Conservation (phyloP, 2,329 filamentous ascomycete genomes). For the Alternaria consortialis region DNA sequence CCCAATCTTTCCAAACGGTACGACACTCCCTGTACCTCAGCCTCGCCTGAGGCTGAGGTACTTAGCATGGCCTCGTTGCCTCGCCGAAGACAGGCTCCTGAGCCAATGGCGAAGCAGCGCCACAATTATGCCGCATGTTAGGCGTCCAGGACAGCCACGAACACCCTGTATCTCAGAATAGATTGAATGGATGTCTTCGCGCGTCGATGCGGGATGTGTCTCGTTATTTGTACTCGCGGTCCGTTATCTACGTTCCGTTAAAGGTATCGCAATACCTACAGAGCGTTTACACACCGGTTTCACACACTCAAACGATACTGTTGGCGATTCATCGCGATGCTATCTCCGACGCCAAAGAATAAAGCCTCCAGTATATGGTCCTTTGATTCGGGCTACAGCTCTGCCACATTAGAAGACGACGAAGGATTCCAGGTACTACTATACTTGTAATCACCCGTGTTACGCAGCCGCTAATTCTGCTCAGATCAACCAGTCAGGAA, state of each 20-base stretch:
- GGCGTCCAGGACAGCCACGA: slow-evolving; percentile 31
- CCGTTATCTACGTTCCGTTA: background rate
- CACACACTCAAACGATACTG: background rate
- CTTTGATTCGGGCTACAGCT: slow-evolving; percentile 47
- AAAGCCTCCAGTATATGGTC: slow-evolving; percentile 43
- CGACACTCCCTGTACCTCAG: background rate
- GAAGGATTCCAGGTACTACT: slow-evolving; percentile 15
- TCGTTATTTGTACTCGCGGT: slow-evolving; percentile 10
- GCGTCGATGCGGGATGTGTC: slow-evolving; percentile 1
- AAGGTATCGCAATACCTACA: background rate
- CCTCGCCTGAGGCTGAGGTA: slow-evolving; percentile 26
- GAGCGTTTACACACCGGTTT: background rate
- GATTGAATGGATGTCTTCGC: slow-evolving; percentile 7
- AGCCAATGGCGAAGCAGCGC: slow-evolving; percentile 24
- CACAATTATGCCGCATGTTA: slow-evolving; percentile 22
- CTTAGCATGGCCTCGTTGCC: background rate
- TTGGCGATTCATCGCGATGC: slow-evolving; percentile 27
- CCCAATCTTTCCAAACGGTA: slow-evolving; percentile 3
- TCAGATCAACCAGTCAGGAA: slow-evolving; percentile 19
- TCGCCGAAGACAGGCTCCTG: slow-evolving; percentile 13
- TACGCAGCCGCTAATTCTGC: slow-evolving; percentile 9
- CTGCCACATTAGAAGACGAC: slow-evolving; percentile 29
- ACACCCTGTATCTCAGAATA: slow-evolving; percentile 34
- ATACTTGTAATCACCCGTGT: background rate
- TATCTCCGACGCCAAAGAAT: slow-evolving; percentile 32